Evolutionary conservation across 176 grass and related monocot species (phyloP).

Genomic region (Tillandsia leiboldiana): DNA sequence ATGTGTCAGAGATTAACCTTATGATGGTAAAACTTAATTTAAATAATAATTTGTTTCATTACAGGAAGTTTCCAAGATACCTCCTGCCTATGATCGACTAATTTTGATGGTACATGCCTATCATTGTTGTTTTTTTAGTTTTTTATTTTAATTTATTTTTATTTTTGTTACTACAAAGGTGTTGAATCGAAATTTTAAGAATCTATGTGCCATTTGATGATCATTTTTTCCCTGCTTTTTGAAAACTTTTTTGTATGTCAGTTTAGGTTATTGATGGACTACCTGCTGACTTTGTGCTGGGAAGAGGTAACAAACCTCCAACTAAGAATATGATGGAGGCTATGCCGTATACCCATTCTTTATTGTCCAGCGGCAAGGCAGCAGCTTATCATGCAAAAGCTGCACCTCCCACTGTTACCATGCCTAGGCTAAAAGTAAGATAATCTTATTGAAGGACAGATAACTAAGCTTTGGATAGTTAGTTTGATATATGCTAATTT

Average conservation of each 20-base stretch:
- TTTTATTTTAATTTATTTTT: conserved; percentile 14
- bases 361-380: conserved; percentile 54
- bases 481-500: neutral
- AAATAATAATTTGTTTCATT: neutral
- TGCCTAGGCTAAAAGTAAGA: conserved; percentile 85
- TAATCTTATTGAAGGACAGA: neutral
- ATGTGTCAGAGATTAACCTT: neutral
- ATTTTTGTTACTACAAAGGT: neutral
- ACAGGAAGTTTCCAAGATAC: conserved; percentile 61
- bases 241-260: conserved; percentile 24
- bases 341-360: conserved; percentile 82
- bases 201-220: neutral
- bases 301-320: conserved; percentile 54
- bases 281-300: conserved; percentile 86
- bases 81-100: conserved; percentile 59
- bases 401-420: conserved; percentile 89
- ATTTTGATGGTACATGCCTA: conserved; percentile 72
- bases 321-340: conserved; percentile 48
- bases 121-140: conserved; percentile 1
- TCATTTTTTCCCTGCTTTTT: conserved; percentile 16
- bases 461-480: neutral
- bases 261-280: conserved; percentile 93
- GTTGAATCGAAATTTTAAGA: neutral
- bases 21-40: conserved; percentile 1
- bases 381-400: conserved; percentile 85